These are phyloP conservation scores for Alternaria hordeiaustralica DNA, from an alignment of 2,329 filamentous ascomycete species.

Conservation along the genomic window DNA sequence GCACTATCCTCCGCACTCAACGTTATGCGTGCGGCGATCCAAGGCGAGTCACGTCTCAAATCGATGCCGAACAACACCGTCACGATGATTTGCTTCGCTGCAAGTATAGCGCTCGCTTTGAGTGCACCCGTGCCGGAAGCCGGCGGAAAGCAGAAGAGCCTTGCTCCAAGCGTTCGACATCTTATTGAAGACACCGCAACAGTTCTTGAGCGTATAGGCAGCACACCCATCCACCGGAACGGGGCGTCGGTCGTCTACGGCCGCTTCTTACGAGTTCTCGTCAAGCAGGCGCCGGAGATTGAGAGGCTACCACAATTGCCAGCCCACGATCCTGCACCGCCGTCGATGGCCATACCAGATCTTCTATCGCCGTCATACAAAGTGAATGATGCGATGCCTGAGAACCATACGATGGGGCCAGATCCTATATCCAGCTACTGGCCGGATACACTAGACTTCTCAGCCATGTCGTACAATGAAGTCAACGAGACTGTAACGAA, in stretches of 20 bases:
- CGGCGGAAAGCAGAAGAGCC: conserved; percentile 29
- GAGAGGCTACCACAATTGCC: conserved; percentile 2
- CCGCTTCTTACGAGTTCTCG: conserved; percentile 58
- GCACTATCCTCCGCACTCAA: conserved; percentile 76
- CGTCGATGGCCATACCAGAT: conserved; percentile 16
- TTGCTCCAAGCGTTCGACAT: conserved; percentile 44
- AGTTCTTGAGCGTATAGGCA: conserved; percentile 72
- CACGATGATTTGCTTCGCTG: conserved; percentile 78
- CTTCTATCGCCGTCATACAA: conserved; percentile 10
- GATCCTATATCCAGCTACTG: conserved; percentile 28
- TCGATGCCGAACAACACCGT: conserved; percentile 82
- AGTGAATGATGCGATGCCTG: conserved; percentile 7
- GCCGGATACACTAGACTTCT: conserved; percentile 61
- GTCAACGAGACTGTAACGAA: conserved; percentile 71
- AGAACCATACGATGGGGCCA: conserved; percentile 5
- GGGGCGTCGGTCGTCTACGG: conserved; percentile 69
- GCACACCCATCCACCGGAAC: conserved; percentile 69
- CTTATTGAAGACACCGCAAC: conserved; percentile 69
- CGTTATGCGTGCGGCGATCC: conserved; percentile 75
- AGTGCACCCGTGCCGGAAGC: conserved; percentile 35
- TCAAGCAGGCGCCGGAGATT: conserved; percentile 37
- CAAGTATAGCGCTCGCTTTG: conserved; percentile 58
- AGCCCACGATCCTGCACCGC: conserved; percentile 8
- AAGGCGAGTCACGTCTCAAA: conserved; percentile 71
- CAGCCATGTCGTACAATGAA: conserved; percentile 73